Conservation (phyloP, 2,329 filamentous ascomycete species). For the Domatiomyces catenatus region DNA sequence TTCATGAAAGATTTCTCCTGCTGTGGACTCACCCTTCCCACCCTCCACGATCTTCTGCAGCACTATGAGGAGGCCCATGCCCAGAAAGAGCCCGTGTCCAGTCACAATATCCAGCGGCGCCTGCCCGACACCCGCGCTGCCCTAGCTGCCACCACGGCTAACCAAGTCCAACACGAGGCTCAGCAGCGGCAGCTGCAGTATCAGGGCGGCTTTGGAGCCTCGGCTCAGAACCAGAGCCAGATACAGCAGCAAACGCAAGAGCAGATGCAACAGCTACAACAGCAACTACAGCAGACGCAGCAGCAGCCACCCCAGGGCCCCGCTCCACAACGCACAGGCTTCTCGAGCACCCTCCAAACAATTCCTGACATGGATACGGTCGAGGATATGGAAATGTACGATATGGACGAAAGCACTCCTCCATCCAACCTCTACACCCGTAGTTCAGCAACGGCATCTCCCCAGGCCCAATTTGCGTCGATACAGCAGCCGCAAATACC, state of each 20-base stretch:
- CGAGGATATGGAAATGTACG: constrained; percentile 95
- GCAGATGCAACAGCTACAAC: constrained; percentile 12
- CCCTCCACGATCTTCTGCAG: constrained; percentile 83
- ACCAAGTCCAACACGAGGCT: constrained; percentile 35
- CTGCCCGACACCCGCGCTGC: constrained; percentile 36
- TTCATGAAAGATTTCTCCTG: constrained; percentile 97
- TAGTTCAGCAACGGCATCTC: constrained; percentile 52
- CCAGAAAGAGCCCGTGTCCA: constrained; percentile 42
- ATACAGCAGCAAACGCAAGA: constrained; percentile 28
- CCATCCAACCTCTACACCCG: constrained; percentile 31
- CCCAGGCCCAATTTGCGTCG: constrained; percentile 45
- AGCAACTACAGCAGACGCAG: constrained; percentile 12
- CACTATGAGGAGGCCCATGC: constrained; percentile 95
- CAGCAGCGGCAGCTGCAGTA: constrained; percentile 27
- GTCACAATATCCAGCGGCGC: constrained; percentile 32
- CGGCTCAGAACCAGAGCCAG: constrained; percentile 35
- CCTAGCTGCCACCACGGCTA: constrained; percentile 27
- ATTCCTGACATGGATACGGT: constrained; percentile 26
- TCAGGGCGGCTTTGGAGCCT: not conserved
- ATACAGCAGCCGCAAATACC: constrained; percentile 41
- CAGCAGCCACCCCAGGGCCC: constrained; percentile 13
- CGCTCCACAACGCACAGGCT: constrained; percentile 5
- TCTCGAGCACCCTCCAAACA: constrained; percentile 19
- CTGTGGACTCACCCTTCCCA: constrained; percentile 76
- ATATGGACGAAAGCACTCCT: constrained; percentile 35